phyloP scores from a whole-genome alignment of 345 rosid species.

The Hirschfeldia incana region DNA sequence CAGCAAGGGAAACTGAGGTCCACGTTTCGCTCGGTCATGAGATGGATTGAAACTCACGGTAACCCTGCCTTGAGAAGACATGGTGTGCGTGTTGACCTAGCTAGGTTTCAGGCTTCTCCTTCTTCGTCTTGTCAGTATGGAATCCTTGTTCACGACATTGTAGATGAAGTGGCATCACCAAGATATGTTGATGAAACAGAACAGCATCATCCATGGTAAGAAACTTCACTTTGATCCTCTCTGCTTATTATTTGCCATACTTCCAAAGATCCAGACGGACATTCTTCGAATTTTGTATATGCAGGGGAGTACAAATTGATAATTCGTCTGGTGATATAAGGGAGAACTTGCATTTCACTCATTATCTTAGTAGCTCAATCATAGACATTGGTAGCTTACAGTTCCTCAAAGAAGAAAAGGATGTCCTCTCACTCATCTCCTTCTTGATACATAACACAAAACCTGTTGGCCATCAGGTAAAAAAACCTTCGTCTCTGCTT shows the following conservation, averaged over 20 bases:
- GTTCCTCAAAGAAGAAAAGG: constrained; percentile 54
- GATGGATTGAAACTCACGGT: constrained; percentile 94
- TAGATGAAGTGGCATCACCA: constrained; percentile 35
- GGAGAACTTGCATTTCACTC: background rate
- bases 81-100: constrained; percentile 67
- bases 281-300: no score
- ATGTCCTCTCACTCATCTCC: constrained; percentile 56
- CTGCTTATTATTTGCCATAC: no score
- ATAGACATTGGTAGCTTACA: constrained; percentile 65
- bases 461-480: constrained; percentile 76
- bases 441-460: constrained; percentile 65
- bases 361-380: constrained; percentile 23
- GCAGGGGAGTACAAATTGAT: no score
- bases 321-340: no score
- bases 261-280: no score
- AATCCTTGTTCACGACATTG: constrained; percentile 51
- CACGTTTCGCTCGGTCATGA: constrained; percentile 63
- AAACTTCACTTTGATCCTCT: no score
- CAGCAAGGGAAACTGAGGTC: constrained; percentile 62
- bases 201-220: background rate
- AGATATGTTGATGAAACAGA: constrained; percentile 45
- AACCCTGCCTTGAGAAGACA: constrained; percentile 70
- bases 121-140: constrained; percentile 84
- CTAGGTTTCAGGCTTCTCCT: constrained; percentile 81
- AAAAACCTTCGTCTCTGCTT: no score